Evolutionary conservation across 768 basidiomycete genomes (phyloP).

Genomic region (Boletus bicolor): DNA sequence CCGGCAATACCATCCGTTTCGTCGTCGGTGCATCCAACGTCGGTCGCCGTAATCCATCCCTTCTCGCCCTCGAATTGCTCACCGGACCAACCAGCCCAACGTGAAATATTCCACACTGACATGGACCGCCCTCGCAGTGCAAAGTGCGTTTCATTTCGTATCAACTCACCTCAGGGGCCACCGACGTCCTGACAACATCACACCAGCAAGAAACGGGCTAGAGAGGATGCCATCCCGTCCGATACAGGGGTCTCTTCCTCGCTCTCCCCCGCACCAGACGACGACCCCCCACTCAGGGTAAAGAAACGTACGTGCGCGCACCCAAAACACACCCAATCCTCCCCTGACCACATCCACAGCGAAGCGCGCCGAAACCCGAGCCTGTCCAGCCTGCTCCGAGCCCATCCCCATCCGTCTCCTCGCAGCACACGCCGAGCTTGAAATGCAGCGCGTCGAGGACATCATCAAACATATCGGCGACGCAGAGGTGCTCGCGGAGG

Average conservation of each 20-base stretch:
- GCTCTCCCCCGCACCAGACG: conserved; percentile 33
- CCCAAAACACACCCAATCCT: neutral
- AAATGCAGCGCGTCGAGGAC: conserved; percentile 64
- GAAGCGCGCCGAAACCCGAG: conserved; percentile 70
- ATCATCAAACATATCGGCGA: conserved; percentile 65
- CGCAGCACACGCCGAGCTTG: conserved; percentile 58
- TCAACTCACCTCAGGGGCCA: neutral
- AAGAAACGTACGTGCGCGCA: conserved; percentile 47
- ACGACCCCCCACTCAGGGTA: conserved; percentile 31
- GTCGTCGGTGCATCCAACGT: conserved; percentile 11
- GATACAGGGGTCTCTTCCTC: conserved; percentile 29
- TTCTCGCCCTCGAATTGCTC: conserved; percentile 6
- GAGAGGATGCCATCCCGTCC: conserved; percentile 15
- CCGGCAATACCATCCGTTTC: neutral
- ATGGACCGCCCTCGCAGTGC: conserved; percentile 12
- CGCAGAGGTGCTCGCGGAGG: conserved; percentile 47
- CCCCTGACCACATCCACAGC: conserved; percentile 35
- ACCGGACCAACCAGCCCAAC: neutral
- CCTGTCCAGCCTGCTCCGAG: conserved; percentile 75
- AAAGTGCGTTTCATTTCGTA: conserved; percentile 26
- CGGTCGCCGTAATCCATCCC: conserved; percentile 10
- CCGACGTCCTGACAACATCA: neutral
- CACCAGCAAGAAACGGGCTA: conserved; percentile 52
- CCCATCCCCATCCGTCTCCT: conserved; percentile 71
- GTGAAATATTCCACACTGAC: neutral